phyloP scores from a whole-genome alignment of 805 yeast species.

The Pichia paraexigua region DNA sequence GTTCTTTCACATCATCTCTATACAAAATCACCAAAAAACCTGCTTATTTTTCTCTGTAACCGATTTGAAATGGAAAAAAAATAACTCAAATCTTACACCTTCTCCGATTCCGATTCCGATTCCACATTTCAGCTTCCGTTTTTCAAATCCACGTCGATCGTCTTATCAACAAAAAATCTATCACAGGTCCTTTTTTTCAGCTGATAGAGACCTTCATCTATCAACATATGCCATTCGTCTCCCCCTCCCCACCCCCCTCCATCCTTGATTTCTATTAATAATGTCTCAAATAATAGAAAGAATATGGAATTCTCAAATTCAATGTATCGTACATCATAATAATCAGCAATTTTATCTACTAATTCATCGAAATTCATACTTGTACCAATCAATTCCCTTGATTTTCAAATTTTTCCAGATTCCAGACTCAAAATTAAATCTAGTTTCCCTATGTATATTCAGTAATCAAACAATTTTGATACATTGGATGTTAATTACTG shows the following conservation, averaged over 20 bases:
- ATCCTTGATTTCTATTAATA: neutral
- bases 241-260: no score
- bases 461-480: neutral
- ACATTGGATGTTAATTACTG: neutral
- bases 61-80: no score
- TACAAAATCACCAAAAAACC: no score
- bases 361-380: slow-evolving; percentile 42
- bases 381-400: slow-evolving; percentile 35
- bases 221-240: no score
- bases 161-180: neutral
- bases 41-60: no score
- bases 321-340: neutral
- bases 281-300: neutral
- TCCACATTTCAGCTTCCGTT: no score
- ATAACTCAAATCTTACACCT: no score
- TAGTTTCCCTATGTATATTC: neutral
- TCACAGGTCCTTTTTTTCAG: no score
- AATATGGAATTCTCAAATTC: slow-evolving; percentile 2
- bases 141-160: neutral
- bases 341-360: slow-evolving; percentile 12
- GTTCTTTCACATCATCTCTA: no score
- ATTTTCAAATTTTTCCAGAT: slow-evolving; percentile 33
- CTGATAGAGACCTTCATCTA: no score
- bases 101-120: no score
- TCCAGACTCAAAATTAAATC: slow-evolving; percentile 24